Evolutionary conservation across 176 grass and related monocot genomes (phyloP).

Genomic region (Pontederia crassipes): DNA sequence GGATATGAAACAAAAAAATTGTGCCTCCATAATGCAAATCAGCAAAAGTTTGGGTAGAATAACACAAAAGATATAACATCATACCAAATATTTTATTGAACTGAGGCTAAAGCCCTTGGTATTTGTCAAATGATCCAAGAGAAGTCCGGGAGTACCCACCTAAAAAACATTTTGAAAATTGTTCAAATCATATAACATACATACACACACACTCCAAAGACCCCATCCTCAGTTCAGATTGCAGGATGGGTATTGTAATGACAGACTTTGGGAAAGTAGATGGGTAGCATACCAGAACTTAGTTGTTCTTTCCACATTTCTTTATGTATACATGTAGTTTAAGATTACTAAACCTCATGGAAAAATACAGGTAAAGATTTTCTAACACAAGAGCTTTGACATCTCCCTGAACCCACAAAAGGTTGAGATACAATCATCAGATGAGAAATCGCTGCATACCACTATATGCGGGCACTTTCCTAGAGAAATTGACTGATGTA

Average conservation of each 20-base stretch:
- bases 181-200: not conserved
- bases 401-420: too few relatives aligned
- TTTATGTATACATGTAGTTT: too few relatives aligned
- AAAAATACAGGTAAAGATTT: not conserved
- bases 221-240: too few relatives aligned
- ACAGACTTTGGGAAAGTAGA: too few relatives aligned
- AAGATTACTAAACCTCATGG: too few relatives aligned
- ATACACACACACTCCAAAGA: too few relatives aligned
- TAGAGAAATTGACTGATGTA: slow-evolving; percentile 66
- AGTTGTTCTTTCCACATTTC: too few relatives aligned
- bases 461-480: slow-evolving; percentile 76
- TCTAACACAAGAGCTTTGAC: not conserved
- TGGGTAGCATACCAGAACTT: too few relatives aligned
- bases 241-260: too few relatives aligned
- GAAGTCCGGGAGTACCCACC: slow-evolving; percentile 75
- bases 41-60: too few relatives aligned
- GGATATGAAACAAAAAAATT: too few relatives aligned
- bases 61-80: not conserved
- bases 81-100: slow-evolving; percentile 78
- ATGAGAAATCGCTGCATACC: slow-evolving; percentile 30
- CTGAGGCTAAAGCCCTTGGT: slow-evolving; percentile 84
- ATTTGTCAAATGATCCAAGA: slow-evolving; percentile 74
- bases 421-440: not conserved
- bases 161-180: slow-evolving; percentile 29
- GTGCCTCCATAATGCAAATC: too few relatives aligned